Percentiles rank a stretch among this genome's conserved stretches.
These are phyloP conservation scores for Zymoseptoria pseudotritici DNA, from an alignment of 2,329 filamentous ascomycete genomes.

Conservation along the genomic window DNA sequence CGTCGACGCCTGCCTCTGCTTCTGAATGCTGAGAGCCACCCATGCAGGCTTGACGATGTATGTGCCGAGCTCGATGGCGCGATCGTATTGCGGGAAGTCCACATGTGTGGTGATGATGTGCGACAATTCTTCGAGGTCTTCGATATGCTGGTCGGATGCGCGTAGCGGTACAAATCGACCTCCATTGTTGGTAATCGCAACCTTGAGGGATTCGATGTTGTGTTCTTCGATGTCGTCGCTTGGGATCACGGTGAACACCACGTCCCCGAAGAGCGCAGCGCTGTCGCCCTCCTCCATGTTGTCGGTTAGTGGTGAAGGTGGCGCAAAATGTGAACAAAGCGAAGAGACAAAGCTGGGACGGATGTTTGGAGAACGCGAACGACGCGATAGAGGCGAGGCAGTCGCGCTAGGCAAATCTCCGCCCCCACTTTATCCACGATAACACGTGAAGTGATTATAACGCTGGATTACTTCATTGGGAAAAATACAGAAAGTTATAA, in stretches of 20 bases:
- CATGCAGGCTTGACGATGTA: constrained; percentile 77
- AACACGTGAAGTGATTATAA: background rate
- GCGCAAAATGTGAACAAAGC: background rate
- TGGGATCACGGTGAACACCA: constrained; percentile 39
- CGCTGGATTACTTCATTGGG: background rate
- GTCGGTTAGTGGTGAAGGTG: background rate
- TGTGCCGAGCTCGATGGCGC: constrained; percentile 67
- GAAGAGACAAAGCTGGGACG: background rate
- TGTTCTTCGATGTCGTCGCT: constrained; percentile 22
- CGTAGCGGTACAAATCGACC: constrained; percentile 40
- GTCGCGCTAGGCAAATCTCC: background rate
- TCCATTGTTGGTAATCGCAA: constrained; percentile 40
- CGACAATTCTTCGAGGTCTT: constrained; percentile 42
- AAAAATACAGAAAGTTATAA: background rate
- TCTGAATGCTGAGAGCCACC: constrained; percentile 64
- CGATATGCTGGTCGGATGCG: constrained; percentile 28
- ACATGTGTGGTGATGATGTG: constrained; percentile 69
- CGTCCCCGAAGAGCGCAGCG: constrained; percentile 31
- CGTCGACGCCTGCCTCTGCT: constrained; percentile 65
- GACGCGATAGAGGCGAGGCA: background rate
- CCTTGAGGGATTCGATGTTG: constrained; percentile 36
- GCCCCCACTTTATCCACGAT: background rate
- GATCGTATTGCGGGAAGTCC: constrained; percentile 82
- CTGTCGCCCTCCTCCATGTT: constrained; percentile 13
- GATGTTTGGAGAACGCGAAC: background rate